Evolutionary conservation across 2,329 filamentous ascomycete genomes (phyloP).

Genomic region (Aspergillus aculeatus): DNA sequence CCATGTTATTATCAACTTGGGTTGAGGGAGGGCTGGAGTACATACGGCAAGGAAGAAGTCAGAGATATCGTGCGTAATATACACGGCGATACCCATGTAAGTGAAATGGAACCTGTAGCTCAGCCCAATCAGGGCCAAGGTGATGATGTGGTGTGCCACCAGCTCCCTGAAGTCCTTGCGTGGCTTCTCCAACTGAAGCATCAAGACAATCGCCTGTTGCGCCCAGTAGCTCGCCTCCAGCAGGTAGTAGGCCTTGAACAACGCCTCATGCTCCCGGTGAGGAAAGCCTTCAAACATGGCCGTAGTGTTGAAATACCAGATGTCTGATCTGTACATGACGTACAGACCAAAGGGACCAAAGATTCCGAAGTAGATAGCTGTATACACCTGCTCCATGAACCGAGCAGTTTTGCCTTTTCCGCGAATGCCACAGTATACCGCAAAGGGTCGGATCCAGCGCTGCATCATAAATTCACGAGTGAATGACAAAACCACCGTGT

Average conservation of each 20-base stretch:
- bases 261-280: constrained; percentile 73
- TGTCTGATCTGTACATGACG: constrained; percentile 85
- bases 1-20: not conserved
- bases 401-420: constrained; percentile 76
- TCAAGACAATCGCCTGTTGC: constrained; percentile 84
- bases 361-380: constrained; percentile 81
- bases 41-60: constrained; percentile 90
- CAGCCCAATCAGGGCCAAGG: constrained; percentile 74
- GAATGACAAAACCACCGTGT: constrained; percentile 85
- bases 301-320: constrained; percentile 92
- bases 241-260: constrained; percentile 94
- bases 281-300: constrained; percentile 90
- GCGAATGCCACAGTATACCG: constrained; percentile 66
- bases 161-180: constrained; percentile 94
- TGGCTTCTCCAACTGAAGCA: constrained; percentile 86
- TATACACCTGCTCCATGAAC: constrained; percentile 97
- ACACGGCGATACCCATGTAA: constrained; percentile 89
- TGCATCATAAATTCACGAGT: constrained; percentile 97
- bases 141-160: constrained; percentile 87
- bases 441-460: constrained; percentile 75
- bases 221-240: constrained; percentile 95
- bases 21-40: not conserved
- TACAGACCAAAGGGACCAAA: constrained; percentile 82
- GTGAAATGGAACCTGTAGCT: constrained; percentile 97
- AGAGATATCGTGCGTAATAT: constrained; percentile 90